Evolutionary conservation across 2,329 filamentous ascomycete species (phyloP).

Genomic region (Aspergillus novoparasiticus): DNA sequence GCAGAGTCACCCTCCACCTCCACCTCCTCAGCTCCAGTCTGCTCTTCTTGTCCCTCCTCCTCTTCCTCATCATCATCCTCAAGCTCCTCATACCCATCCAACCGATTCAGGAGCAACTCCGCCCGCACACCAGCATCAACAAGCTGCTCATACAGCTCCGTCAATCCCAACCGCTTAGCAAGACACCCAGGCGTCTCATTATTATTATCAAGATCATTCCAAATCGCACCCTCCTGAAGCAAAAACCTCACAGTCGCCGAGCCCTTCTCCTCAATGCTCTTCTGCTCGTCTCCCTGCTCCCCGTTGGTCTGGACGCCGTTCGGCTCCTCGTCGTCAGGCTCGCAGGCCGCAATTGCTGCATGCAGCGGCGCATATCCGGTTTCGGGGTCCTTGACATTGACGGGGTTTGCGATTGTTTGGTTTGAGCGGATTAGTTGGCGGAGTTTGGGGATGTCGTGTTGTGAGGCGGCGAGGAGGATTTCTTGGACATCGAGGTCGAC

Average conservation of each 20-base stretch:
- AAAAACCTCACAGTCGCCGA: slow-evolving; percentile 72
- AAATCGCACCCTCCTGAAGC: slow-evolving; percentile 87
- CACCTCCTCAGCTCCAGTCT: slow-evolving; percentile 30
- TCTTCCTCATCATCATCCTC: slow-evolving; percentile 49
- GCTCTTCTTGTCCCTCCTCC: slow-evolving; percentile 35
- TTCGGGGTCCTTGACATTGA: slow-evolving; percentile 76
- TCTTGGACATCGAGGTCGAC: slow-evolving; percentile 54
- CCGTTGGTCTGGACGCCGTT: slow-evolving; percentile 23
- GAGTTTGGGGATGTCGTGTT: slow-evolving; percentile 69
- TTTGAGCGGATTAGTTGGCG: slow-evolving; percentile 67
- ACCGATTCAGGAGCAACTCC: slow-evolving; percentile 78
- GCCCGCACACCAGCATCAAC: slow-evolving; percentile 89
- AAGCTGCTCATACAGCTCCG: slow-evolving; percentile 75
- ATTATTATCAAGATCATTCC: slow-evolving; percentile 89
- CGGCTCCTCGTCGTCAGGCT: slow-evolving; percentile 36
- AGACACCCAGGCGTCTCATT: slow-evolving; percentile 92
- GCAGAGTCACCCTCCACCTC: slow-evolving; percentile 25
- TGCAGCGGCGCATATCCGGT: slow-evolving; percentile 89
- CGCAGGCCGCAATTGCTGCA: slow-evolving; percentile 80
- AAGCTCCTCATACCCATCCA: slow-evolving; percentile 80
- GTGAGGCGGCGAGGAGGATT: slow-evolving; percentile 66
- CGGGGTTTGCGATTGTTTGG: slow-evolving; percentile 54
- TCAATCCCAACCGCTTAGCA: slow-evolving; percentile 68
- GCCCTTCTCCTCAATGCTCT: slow-evolving; percentile 58
- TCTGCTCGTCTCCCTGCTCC: slow-evolving; percentile 19